Conservation (phyloP, 768 basidiomycete genomes). For the Leccinum variicolor region DNA sequence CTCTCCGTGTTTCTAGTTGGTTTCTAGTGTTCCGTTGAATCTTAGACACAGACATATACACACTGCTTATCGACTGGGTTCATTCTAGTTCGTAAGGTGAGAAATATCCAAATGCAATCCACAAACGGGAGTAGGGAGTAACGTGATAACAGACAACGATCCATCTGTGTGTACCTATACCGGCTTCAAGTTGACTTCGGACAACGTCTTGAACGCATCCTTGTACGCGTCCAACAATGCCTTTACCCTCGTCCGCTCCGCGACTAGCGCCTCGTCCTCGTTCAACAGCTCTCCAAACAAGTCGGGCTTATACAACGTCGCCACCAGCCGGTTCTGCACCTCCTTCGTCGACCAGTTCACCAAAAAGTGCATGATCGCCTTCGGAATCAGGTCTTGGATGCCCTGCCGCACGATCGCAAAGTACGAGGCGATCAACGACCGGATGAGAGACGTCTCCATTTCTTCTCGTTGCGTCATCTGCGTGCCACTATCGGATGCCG, state of each 20-base stretch:
- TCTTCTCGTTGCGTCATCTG: slow-evolving; percentile 82
- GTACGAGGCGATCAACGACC: slow-evolving; percentile 92
- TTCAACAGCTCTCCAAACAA: slow-evolving; percentile 87
- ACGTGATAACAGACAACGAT: background rate
- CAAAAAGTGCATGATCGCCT: slow-evolving; percentile 97
- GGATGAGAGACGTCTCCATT: slow-evolving; percentile 94
- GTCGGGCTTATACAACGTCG: slow-evolving; percentile 91
- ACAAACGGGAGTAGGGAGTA: background rate
- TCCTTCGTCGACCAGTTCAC: slow-evolving; percentile 97
- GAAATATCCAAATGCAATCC: background rate
- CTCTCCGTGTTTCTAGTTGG: background rate
- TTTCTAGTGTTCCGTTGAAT: slow-evolving; percentile 1
- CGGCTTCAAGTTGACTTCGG: slow-evolving; percentile 77
- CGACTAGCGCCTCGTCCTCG: slow-evolving; percentile 94
- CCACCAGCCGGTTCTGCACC: slow-evolving; percentile 95
- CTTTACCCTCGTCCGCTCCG: slow-evolving; percentile 92
- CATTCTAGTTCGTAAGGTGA: background rate
- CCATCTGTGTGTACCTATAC: slow-evolving; percentile 26
- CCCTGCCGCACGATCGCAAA: slow-evolving; percentile 95
- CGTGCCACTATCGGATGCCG: slow-evolving; percentile 55
- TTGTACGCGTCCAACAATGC: slow-evolving; percentile 93
- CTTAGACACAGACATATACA: slow-evolving; percentile 2
- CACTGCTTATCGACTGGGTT: background rate
- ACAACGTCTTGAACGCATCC: slow-evolving; percentile 85
- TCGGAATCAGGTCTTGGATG: slow-evolving; percentile 95